Evolutionary conservation across 371 early-diverging fungal genomes (phyloP), one percentile per base, ranked within the genome.

Genomic region (Synchytrium microbalum): DNA sequence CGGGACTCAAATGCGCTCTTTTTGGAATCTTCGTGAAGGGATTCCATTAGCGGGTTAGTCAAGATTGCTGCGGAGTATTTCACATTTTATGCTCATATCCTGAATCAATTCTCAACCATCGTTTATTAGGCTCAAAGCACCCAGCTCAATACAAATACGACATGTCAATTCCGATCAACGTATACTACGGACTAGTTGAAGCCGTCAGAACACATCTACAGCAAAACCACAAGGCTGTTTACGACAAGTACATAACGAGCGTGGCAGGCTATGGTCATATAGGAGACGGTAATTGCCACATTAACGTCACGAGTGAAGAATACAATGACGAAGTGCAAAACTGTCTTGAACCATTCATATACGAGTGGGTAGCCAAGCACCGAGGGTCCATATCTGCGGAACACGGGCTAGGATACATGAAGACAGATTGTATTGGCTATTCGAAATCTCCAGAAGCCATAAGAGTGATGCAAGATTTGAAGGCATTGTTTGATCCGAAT

Each of bases 11-110:
- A 53, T 66, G 26, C 67, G 69, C 1, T 80, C 73, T 54, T 72
- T 98, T 63, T 98, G 98, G 98, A 70, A 80, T 29, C 81, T 94
- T 66, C 88, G 98, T 60, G 98, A 98, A 75, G 84, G 85, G 56
- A 92, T 98, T 64, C 90, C 96, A 13, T 93, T 93, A 69, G 92
- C 95, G 1, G 81, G 89, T 38, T 84, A 85, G n/a, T n/a, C n/a
- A n/a, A n/a, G n/a, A n/a, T n/a, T n/a, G n/a, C n/a, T n/a, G n/a
- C n/a, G n/a, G n/a, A n/a, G n/a, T n/a, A n/a, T n/a, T n/a, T n/a
- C n/a, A n/a, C n/a, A n/a, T n/a, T n/a, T n/a, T n/a, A n/a, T n/a
- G n/a, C n/a, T n/a, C n/a, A n/a, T n/a, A n/a, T n/a, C n/a, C n/a
- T n/a, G n/a, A n/a, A n/a, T n/a, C n/a, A n/a, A n/a, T n/a, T n/a